Conservation (phyloP, 257 asterid species). For the Oldenlandia corymbosa region DNA sequence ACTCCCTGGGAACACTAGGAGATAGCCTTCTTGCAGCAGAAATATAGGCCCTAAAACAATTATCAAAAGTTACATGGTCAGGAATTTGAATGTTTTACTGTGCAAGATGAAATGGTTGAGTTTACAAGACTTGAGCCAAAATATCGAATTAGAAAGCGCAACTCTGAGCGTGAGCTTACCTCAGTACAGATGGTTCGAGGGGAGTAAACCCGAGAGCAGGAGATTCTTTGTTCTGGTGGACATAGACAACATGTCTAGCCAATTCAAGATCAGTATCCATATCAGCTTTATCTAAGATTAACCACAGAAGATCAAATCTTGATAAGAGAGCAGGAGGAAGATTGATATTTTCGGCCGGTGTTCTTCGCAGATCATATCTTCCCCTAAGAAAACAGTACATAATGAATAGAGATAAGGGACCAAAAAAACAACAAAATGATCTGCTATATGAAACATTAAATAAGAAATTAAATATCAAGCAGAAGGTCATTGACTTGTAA, state of each 20-base stretch:
- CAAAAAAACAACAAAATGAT: no score
- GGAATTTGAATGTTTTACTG: background rate
- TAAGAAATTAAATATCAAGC: background rate
- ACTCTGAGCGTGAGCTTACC: constrained; percentile 37
- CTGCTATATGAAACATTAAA: no score
- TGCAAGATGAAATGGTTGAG: background rate
- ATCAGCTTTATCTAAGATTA: constrained; percentile 96
- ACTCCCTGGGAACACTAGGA: constrained; percentile 78
- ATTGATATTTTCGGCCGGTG: constrained; percentile 98
- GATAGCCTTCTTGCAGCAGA: constrained; percentile 86
- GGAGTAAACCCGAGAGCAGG: constrained; percentile 98
- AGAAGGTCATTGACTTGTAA: background rate
- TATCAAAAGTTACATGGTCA: constrained; percentile 9
- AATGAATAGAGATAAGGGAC: background rate
- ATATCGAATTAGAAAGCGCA: background rate
- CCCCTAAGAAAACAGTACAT: constrained; percentile 51
- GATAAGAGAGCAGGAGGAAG: constrained; percentile 98
- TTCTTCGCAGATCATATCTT: constrained; percentile 90
- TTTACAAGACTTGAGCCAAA: background rate
- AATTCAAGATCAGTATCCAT: constrained; percentile 96
- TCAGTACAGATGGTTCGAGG: constrained; percentile 87
- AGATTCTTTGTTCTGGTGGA: constrained; percentile 89
- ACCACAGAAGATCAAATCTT: constrained; percentile 95
- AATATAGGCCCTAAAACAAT: constrained; percentile 77
- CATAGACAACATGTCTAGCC: constrained; percentile 98